Percentiles rank a stretch among this genome's conserved stretches.
phyloP scores from a whole-genome alignment of 371 early-diverging fungal genomes.

The Apophysomyces ossiformis region DNA sequence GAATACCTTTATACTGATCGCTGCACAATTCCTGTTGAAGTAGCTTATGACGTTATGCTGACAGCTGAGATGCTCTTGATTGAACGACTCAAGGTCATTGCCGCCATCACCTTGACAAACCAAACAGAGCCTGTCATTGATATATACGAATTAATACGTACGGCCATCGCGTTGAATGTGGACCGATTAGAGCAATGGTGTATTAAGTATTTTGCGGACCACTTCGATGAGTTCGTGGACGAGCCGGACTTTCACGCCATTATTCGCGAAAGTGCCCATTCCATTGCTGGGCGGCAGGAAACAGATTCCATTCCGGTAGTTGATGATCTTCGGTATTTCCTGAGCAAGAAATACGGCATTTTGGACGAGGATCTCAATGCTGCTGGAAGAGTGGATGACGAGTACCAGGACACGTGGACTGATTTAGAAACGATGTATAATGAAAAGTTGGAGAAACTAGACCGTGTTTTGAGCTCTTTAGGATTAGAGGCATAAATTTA shows the following conservation, averaged over 20 bases:
- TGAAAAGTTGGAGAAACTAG: conserved; percentile 34
- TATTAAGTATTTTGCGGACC: conserved; percentile 38
- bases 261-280: conserved; percentile 34
- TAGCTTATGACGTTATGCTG: conserved; percentile 40
- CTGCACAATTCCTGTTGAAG: conserved; percentile 31
- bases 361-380: conserved; percentile 37
- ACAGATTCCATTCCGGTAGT: conserved; percentile 47
- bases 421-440: conserved; percentile 38
- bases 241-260: conserved; percentile 27
- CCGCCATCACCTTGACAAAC: conserved; percentile 38
- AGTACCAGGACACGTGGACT: conserved; percentile 36
- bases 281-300: conserved; percentile 37
- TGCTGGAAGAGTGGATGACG: conserved; percentile 30
- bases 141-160: conserved; percentile 35
- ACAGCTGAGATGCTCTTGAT: conserved; percentile 38
- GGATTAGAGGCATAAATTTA: conserved; percentile 43
- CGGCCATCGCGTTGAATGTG: conserved; percentile 32
- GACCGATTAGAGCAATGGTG: conserved; percentile 46
- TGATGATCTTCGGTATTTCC: conserved; percentile 43
- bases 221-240: conserved; percentile 32
- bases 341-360: conserved; percentile 38
- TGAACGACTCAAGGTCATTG: conserved; percentile 38
- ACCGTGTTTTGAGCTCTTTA: conserved; percentile 29
- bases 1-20: conserved; percentile 50
- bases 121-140: conserved; percentile 28